Conservation (phyloP, 805 yeast species). For the Kodamaea lidongshanica region DNA sequence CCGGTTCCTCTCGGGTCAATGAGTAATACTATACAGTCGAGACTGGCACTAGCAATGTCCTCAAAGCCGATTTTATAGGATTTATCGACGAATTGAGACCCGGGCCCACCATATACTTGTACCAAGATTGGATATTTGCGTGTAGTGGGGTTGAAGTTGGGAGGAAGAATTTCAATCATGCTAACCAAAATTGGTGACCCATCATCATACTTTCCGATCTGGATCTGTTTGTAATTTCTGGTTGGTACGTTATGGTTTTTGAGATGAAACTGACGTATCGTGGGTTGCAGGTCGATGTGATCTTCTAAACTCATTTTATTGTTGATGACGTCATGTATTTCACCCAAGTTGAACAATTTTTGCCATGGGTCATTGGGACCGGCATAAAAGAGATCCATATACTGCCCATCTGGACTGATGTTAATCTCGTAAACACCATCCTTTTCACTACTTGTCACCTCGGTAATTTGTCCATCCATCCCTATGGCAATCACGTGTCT, state of each 20-base stretch:
- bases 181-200: constrained; percentile 31
- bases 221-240: constrained; percentile 31
- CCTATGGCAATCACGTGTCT: constrained; percentile 11
- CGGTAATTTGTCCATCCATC: constrained; percentile 7
- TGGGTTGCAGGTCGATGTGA: constrained; percentile 10
- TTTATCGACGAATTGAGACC: constrained; percentile 53
- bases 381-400: constrained; percentile 14
- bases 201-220: constrained; percentile 27
- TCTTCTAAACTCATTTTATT: no score
- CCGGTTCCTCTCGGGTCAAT: constrained; percentile 83
- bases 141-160: constrained; percentile 39
- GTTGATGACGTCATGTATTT: constrained; percentile 8
- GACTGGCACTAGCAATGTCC: constrained; percentile 49
- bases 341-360: constrained; percentile 16
- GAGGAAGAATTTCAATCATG: constrained; percentile 59
- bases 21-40: constrained; percentile 56
- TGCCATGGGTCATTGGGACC: constrained; percentile 25
- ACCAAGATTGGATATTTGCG: constrained; percentile 58
- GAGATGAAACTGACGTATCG: no score
- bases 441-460: constrained; percentile 7
- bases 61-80: constrained; percentile 49
- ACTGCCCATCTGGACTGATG: constrained; percentile 20
- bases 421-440: constrained; percentile 13
- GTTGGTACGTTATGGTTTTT: constrained; percentile 43
- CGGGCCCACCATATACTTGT: constrained; percentile 77